A percentile compares a stretch with the other conserved stretches of the same genome.
Evolutionary conservation across 148 eudicot genomes (phyloP).

Genomic region (Euryodendron excelsum): DNA sequence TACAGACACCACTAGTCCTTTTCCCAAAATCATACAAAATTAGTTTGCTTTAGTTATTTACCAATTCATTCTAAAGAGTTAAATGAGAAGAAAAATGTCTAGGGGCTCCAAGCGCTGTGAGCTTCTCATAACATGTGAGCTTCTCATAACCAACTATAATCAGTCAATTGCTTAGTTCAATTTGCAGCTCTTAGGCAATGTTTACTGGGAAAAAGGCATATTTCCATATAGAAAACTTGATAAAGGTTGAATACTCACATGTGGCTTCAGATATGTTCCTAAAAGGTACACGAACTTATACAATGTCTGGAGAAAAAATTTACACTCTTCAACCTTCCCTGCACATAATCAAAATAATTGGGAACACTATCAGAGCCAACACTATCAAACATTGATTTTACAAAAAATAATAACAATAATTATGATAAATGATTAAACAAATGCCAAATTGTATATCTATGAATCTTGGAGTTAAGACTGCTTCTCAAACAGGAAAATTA

Average conservation of each 20-base stretch:
- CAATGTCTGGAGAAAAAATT: constrained; percentile 55
- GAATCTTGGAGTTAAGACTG: not conserved
- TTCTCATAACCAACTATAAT: not conserved
- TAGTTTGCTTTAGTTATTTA: not conserved
- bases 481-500: not conserved
- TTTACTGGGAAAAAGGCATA: not conserved
- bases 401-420: not conserved
- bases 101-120: not conserved
- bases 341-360: constrained; percentile 27
- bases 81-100: not conserved
- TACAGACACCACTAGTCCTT: not conserved
- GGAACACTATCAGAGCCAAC: constrained; percentile 14
- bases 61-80: not conserved
- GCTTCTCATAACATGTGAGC: not conserved
- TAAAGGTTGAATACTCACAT: constrained; percentile 55
- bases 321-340: constrained; percentile 86
- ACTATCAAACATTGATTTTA: not conserved
- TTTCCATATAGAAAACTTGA: not conserved
- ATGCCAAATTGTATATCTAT: not conserved
- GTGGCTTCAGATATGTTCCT: constrained; percentile 92
- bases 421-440: not conserved
- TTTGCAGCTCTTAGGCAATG: not conserved
- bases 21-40: not conserved
- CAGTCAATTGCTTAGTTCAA: not conserved
- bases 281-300: constrained; percentile 82